These are phyloP conservation scores for Cercophora newfieldiana DNA, from an alignment of 495 filamentous ascomycete species.

Conservation along the genomic window DNA sequence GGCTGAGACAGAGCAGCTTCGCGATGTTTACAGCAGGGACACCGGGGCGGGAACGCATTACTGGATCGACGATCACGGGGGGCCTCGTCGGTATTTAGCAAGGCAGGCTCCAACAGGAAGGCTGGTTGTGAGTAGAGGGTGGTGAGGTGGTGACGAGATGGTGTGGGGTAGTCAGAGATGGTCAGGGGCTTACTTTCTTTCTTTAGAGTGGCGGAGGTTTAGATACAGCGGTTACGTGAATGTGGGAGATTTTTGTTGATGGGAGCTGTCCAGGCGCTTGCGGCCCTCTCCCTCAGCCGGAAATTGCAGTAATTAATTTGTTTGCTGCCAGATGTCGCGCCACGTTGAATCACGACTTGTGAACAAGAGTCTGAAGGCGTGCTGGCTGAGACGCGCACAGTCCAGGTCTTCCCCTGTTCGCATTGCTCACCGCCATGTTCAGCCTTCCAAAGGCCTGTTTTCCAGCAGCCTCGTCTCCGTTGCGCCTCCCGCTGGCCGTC, in stretches of 20 bases:
- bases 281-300: too few relatives aligned
- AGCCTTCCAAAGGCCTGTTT: neutral
- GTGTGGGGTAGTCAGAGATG: neutral
- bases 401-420: neutral
- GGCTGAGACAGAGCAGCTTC: slow-evolving; percentile 10
- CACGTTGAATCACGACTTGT: neutral
- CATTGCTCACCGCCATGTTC: neutral
- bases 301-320: too few relatives aligned
- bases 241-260: neutral
- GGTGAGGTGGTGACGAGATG: neutral
- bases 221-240: neutral
- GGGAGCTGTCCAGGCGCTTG: too few relatives aligned
- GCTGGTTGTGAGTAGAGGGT: slow-evolving; percentile 1
- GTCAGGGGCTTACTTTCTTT: neutral
- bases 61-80: slow-evolving; percentile 7
- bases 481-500: neutral
- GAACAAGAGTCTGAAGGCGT: neutral
- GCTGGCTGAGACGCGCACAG: neutral
- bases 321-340: neutral
- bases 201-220: neutral
- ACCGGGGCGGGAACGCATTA: slow-evolving; percentile 13
- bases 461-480: slow-evolving; percentile 3
- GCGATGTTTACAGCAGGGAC: slow-evolving; percentile 17
- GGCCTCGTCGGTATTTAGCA: neutral
- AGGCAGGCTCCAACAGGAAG: neutral